These are phyloP conservation scores for Entomortierella chlamydospora DNA, from an alignment of 192 early-diverging fungal genomes.

Conservation along the genomic window DNA sequence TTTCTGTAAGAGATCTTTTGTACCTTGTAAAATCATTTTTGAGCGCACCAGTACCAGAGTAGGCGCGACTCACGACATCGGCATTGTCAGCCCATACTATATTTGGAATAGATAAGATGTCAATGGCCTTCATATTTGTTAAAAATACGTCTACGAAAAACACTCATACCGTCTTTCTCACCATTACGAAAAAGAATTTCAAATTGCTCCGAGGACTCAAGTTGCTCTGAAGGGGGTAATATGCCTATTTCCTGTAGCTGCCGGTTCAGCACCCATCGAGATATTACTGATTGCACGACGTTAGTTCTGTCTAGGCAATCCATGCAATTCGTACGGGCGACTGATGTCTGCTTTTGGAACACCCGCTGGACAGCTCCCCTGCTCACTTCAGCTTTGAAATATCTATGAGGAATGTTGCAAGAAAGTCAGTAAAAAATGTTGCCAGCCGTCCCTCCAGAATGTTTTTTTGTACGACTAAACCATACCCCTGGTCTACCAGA, in stretches of 20 bases:
- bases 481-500: constrained; percentile 65
- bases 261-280: constrained; percentile 73
- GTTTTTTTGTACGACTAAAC: not conserved
- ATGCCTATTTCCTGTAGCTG: constrained; percentile 80
- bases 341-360: constrained; percentile 73
- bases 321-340: constrained; percentile 98
- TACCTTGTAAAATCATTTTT: constrained; percentile 98
- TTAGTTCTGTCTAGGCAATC: constrained; percentile 99
- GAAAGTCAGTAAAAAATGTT: not conserved
- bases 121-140: not conserved
- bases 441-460: not conserved
- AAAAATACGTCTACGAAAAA: too few relatives aligned
- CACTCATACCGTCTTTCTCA: too few relatives aligned
- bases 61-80: constrained; percentile 88
- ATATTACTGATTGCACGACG: constrained; percentile 95
- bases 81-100: constrained; percentile 99
- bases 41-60: constrained; percentile 96
- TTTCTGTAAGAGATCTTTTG: not conserved
- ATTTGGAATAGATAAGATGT: not conserved
- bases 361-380: constrained; percentile 30
- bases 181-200: constrained; percentile 83
- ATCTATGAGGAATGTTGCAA: constrained; percentile 59
- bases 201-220: constrained; percentile 75
- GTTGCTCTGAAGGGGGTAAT: constrained; percentile 64
- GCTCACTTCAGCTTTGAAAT: constrained; percentile 60